These are phyloP conservation scores for Dendrobium catenatum DNA, from an alignment of 106 monocot species.

Conservation along the genomic window DNA sequence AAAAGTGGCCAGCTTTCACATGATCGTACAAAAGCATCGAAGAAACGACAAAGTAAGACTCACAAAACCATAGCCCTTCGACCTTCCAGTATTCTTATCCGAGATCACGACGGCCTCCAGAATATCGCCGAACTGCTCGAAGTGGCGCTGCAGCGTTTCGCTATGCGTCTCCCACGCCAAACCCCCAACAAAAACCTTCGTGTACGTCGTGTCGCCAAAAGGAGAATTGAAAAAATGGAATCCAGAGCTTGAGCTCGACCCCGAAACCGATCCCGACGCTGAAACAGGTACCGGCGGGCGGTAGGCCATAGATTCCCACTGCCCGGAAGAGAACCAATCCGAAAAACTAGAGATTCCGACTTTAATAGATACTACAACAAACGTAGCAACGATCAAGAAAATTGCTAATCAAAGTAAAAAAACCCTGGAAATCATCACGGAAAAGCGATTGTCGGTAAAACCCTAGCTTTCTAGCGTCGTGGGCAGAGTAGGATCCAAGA, in stretches of 20 bases:
- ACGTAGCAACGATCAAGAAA: background rate
- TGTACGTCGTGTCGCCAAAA: constrained; percentile 32
- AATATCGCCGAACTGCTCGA: constrained; percentile 62
- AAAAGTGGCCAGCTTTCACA: background rate
- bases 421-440: background rate
- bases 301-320: constrained; percentile 1
- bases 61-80: constrained; percentile 59
- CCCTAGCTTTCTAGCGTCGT: background rate
- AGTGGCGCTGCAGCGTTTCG: constrained; percentile 31
- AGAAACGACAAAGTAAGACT: background rate
- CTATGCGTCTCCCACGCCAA: constrained; percentile 4
- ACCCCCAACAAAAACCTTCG: constrained; percentile 52
- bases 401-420: background rate
- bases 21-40: background rate
- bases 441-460: background rate
- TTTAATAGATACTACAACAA: background rate
- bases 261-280: background rate
- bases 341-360: background rate
- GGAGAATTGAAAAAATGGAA: constrained; percentile 5
- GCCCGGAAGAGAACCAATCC: background rate
- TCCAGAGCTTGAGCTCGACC: constrained; percentile 5
- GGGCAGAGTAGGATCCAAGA: background rate
- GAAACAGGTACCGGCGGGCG: background rate
- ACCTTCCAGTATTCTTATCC: constrained; percentile 44
- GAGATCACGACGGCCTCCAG: constrained; percentile 55